phyloP scores from a whole-genome alignment of 176 grass and related monocot genomes.

The Echinochloa phyllopogon region DNA sequence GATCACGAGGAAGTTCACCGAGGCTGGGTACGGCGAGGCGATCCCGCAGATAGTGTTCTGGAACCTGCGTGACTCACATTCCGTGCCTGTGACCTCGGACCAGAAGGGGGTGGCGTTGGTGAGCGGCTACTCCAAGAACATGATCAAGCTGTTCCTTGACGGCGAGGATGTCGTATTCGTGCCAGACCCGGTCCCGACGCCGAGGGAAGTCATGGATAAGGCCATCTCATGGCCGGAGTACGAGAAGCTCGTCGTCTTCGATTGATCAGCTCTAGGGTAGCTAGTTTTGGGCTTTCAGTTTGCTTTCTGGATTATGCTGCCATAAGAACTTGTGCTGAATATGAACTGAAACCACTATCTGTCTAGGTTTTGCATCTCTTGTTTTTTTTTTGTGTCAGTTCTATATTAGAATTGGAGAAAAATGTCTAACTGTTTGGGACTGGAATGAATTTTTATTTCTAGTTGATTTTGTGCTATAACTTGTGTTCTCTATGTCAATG shows the following conservation, averaged over 20 bases:
- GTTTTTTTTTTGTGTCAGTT: neutral
- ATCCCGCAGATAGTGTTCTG: slow-evolving; percentile 76
- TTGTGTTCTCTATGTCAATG: neutral
- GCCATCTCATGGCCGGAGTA: slow-evolving; percentile 64
- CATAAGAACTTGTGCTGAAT: no score
- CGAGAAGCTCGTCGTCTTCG: slow-evolving; percentile 51
- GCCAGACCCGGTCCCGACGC: slow-evolving; percentile 4
- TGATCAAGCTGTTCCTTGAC: slow-evolving; percentile 72
- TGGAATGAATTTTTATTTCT: neutral
- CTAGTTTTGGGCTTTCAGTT: no score
- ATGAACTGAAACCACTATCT: no score
- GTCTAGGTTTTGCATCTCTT: neutral
- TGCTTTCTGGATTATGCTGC: no score
- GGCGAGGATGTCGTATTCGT: slow-evolving; percentile 36
- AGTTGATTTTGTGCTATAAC: no score
- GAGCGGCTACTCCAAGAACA: slow-evolving; percentile 82
- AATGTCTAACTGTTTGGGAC: neutral
- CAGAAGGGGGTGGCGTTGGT: slow-evolving; percentile 81
- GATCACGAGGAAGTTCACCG: slow-evolving; percentile 57
- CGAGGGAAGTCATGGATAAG: slow-evolving; percentile 62
- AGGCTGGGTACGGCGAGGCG: slow-evolving; percentile 61
- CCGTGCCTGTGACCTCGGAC: slow-evolving; percentile 50
- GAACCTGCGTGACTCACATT: slow-evolving; percentile 66
- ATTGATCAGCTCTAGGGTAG: neutral
- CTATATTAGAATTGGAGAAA: no score